Percentiles rank a stretch among this genome's conserved stretches.
Conservation (phyloP, 2,329 filamentous ascomycete genomes). For the Incumbomyces lentus region DNA sequence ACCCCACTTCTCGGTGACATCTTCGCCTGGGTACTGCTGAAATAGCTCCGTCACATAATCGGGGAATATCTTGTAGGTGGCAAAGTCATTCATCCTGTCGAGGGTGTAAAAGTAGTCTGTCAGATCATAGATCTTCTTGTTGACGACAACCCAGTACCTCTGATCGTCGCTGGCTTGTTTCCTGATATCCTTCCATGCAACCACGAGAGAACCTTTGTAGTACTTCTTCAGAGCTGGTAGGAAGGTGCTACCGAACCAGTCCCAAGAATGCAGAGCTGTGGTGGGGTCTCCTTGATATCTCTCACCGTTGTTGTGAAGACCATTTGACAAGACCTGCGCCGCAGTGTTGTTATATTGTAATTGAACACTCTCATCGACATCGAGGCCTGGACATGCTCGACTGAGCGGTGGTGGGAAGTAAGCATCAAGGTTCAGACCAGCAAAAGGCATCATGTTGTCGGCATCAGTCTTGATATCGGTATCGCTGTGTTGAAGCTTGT, state of each 20-base stretch:
- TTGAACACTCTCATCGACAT: constrained; percentile 44
- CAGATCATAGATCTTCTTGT: constrained; percentile 72
- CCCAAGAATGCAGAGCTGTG: constrained; percentile 48
- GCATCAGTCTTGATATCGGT: constrained; percentile 49
- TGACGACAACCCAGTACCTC: constrained; percentile 70
- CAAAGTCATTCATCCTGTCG: constrained; percentile 44
- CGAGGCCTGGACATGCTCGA: constrained; percentile 63
- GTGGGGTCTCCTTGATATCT: constrained; percentile 43
- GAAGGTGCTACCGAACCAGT: constrained; percentile 73
- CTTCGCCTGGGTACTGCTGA: constrained; percentile 63
- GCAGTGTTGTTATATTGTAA: constrained; percentile 52
- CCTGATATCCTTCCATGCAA: constrained; percentile 48
- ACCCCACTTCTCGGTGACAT: constrained; percentile 61
- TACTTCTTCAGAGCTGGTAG: constrained; percentile 70
- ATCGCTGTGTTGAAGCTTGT: constrained; percentile 74
- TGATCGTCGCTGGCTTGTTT: constrained; percentile 55
- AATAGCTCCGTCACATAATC: constrained; percentile 56
- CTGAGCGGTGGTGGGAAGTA: constrained; percentile 76
- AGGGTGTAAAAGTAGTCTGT: constrained; percentile 83
- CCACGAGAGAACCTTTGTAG: constrained; percentile 80
- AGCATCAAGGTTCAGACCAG: constrained; percentile 66
- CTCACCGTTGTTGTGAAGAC: constrained; percentile 61
- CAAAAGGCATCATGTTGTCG: constrained; percentile 63
- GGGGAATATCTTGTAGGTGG: constrained; percentile 63
- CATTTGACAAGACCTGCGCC: constrained; percentile 44